phyloP scores from a whole-genome alignment of 305 asterid species.

The Coffea humblotiana region DNA sequence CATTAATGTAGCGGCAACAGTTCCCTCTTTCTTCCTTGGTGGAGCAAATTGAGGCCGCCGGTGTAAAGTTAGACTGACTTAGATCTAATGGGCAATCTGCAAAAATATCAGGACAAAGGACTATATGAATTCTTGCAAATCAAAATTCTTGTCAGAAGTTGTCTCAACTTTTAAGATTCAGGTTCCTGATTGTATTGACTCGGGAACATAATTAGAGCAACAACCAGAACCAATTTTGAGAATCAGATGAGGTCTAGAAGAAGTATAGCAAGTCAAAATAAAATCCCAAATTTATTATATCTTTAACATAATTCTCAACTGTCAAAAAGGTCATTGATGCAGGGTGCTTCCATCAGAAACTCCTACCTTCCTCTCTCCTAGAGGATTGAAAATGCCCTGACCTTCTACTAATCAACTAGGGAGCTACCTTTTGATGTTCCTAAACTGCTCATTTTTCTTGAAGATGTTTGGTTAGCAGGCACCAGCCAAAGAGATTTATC shows the following conservation, averaged over 20 bases:
- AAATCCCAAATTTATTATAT: background rate
- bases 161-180: background rate
- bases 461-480: background rate
- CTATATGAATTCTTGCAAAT: slow-evolving; percentile 1
- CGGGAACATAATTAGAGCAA: background rate
- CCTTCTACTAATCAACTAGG: background rate
- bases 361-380: background rate
- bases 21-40: slow-evolving; percentile 55
- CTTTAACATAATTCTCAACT: background rate
- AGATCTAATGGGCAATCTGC: slow-evolving; percentile 94
- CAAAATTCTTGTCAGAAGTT: background rate
- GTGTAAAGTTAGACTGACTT: slow-evolving; percentile 68
- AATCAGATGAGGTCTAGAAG: background rate
- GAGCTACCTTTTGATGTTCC: background rate
- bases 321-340: background rate
- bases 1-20: slow-evolving; percentile 93
- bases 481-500: background rate
- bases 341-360: background rate
- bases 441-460: background rate
- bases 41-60: slow-evolving; percentile 79
- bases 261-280: background rate
- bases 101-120: slow-evolving; percentile 18
- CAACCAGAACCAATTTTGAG: background rate
- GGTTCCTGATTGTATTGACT: background rate
- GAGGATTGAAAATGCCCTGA: background rate